These are phyloP conservation scores for Lactarius deliciosus DNA, from an alignment of 768 basidiomycete genomes.

Conservation along the genomic window DNA sequence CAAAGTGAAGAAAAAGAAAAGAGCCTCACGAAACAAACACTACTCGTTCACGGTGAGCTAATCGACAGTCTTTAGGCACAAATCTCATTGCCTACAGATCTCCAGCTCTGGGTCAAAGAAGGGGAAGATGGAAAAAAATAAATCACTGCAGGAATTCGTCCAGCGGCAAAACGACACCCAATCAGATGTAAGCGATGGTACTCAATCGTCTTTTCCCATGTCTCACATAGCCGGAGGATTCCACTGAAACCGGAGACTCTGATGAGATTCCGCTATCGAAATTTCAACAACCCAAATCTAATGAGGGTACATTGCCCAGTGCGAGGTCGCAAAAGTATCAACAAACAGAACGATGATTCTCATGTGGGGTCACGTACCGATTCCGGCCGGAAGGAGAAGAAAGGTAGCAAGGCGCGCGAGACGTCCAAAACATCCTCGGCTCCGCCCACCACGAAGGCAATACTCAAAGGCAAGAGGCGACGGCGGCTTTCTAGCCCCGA, in stretches of 20 bases:
- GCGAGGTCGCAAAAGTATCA: neutral
- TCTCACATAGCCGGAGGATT: conserved; percentile 20
- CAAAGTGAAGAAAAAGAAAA: conserved; percentile 28
- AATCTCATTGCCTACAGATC: conserved; percentile 12
- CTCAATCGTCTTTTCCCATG: neutral
- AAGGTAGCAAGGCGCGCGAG: neutral
- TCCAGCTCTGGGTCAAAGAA: conserved; percentile 18
- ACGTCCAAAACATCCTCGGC: neutral
- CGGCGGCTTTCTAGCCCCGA: conserved; percentile 12
- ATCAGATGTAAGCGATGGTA: conserved; percentile 26
- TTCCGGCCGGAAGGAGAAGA: conserved; percentile 1
- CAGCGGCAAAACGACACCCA: conserved; percentile 10
- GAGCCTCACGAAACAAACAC: conserved; percentile 21
- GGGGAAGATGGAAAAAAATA: conserved; percentile 15
- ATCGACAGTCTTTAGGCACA: neutral
- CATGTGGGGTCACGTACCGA: neutral
- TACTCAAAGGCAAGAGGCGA: conserved; percentile 6
- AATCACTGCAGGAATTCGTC: conserved; percentile 31
- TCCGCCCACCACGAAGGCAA: neutral
- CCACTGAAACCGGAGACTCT: conserved; percentile 15
- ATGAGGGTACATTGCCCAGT: neutral
- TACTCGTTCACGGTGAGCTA: conserved; percentile 18
- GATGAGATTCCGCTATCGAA: conserved; percentile 21
- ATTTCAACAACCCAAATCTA: neutral
- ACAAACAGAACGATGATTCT: neutral